These are phyloP conservation scores for Pyrenophora tritici-repentis DNA, from an alignment of 2,329 filamentous ascomycete genomes.

Conservation along the genomic window DNA sequence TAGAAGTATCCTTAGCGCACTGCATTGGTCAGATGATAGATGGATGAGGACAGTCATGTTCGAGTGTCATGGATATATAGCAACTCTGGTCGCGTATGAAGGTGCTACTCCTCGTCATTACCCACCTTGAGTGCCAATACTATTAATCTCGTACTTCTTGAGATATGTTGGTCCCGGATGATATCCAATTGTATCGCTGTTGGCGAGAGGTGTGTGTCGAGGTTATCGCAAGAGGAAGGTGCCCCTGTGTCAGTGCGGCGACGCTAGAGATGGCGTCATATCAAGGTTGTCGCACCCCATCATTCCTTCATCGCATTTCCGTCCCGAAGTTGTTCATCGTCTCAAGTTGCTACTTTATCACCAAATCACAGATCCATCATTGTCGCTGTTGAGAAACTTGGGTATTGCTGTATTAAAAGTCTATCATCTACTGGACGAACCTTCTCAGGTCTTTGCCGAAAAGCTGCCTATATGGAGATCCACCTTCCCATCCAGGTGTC, in stretches of 20 bases:
- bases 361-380: not conserved
- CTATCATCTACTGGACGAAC: not conserved
- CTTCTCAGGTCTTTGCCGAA: slow-evolving; percentile 4
- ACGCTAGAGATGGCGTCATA: slow-evolving; percentile 6
- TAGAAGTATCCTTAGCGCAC: no score
- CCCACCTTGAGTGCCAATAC: no score
- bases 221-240: not conserved
- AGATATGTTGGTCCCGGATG: no score
- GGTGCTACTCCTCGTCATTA: no score
- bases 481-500: slow-evolving; percentile 72
- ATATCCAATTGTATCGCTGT: no score
- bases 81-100: no score
- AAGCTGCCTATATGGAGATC: slow-evolving; percentile 49
- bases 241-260: not conserved
- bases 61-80: no score
- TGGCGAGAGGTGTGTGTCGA: not conserved
- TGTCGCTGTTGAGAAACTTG: not conserved
- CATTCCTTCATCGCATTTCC: not conserved
- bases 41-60: no score
- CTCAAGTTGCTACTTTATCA: not conserved
- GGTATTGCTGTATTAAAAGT: not conserved
- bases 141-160: no score
- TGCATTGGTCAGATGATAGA: no score
- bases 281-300: slow-evolving; percentile 1
- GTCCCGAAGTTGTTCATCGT: not conserved